Evolutionary conservation across 805 yeast genomes (phyloP), one percentile per base, ranked within the genome.

Genomic region (Myxozyma geophila): DNA sequence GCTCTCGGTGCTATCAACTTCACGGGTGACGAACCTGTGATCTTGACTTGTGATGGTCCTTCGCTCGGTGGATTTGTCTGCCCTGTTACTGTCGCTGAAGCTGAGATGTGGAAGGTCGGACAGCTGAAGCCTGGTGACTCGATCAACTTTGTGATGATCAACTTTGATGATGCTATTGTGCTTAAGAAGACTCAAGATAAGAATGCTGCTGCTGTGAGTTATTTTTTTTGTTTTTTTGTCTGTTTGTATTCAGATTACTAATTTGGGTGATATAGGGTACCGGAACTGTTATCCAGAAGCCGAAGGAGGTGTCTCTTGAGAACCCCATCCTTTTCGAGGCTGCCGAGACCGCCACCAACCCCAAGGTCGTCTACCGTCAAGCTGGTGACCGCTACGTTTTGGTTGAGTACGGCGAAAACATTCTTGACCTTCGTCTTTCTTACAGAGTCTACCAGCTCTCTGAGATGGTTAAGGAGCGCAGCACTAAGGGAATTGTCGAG

Each of bases 51-150:
- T 74, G 99, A 93, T 78, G 98, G 98, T 67, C 98, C 99, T 48
- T 89, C 97, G 10, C 83, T 93, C 62, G 98, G 99, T 73, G 99
- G 99, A 0, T 95, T 93, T 74, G 98, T 93, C 40, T 93, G 98
- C 77, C 89, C 92, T 74, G 98, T 96, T 8, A 98, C 95, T 64
- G 96, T 95, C 68, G 89, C 91, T 13, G 96, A 92, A 73, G 90
- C 96, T 47, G 99, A 95, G 79, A 85, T 95, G 88, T 93, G 98
- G 98, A 95, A 95, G 80, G 89, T 95, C 74, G 99, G 99, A 53
- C 98, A 93, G 79, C 92, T 90, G 49, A 92, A 90, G 76, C 98
- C 98, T 4, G 98, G 98, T 73, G 98, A 95, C 73, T 71, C 76
- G 54, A 86, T 93, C 64, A 83, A 83, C 69, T 93, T 95, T 80